Base-by-base conservation (phyloP, 2,329 filamentous ascomycete species). In the Cladosporium oxysporum region DNA sequence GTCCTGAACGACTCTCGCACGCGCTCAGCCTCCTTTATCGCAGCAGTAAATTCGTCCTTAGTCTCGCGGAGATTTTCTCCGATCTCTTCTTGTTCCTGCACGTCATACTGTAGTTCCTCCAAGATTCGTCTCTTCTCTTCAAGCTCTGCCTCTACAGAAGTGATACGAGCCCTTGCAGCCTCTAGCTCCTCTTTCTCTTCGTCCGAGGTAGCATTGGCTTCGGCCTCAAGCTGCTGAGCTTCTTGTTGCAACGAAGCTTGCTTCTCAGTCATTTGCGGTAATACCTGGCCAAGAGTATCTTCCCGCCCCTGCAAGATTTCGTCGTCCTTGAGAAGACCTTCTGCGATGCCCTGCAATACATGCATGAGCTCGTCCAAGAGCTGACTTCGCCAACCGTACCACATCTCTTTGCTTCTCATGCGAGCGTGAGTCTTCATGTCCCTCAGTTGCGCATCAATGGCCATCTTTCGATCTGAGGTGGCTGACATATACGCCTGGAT, bases 381-480 rank as follows among this genome's bases (percentile, higher is more conserved):
- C 73, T 95, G 94, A 84, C 91, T 94, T 49, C 95, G 90, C 95
- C 95, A 99, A 74, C 94, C 91, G 76, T 99, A 99, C 95, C 95
- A 99, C 83, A 95, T 93, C 66, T 92, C 92, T 76, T 97, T 97
- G 80, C 94, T 97, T 61, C 93, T 83, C 16, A 97, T 84, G 29
- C 95, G 87, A 18, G 94, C 92, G 76, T 96, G 91, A 0, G 92
- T 93, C 82, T 97, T 98, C 78, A 97, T 91, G 74, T 98, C 97
- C 78, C 96, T 95, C 83, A 99, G 95, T 76, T 98, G 93, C 70
- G 91, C 95, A 80, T 99, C 94, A 89, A 99, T 96, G 62, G 96
- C 84, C 3, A 87, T 80, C 74, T 91, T 93, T 75, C 96, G 88
- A 68, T 96, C 92, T 0, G 92, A 87, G 0, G 91, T 87, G 29